Evolutionary conservation across 2,329 filamentous ascomycete genomes (phyloP).

Genomic region (Atkinsonella hypoxylon): DNA sequence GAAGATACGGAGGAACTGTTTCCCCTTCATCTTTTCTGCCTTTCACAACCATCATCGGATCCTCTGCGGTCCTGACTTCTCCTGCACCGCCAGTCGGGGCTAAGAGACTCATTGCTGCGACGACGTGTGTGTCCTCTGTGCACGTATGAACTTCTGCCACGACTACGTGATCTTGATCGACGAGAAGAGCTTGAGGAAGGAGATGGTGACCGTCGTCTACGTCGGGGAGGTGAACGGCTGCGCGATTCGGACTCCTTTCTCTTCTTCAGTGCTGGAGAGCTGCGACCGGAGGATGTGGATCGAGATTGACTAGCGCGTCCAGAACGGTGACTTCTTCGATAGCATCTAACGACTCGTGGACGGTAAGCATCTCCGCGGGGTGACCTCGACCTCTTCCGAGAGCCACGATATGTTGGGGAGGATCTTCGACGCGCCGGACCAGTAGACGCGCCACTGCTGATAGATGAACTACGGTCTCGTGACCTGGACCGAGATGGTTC

Average conservation of each 20-base stretch:
- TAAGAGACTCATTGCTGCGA: slow-evolving; percentile 1
- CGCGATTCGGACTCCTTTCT: slow-evolving; percentile 37
- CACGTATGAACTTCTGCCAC: slow-evolving; percentile 11
- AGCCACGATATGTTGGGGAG: slow-evolving; percentile 20
- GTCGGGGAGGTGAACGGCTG: slow-evolving; percentile 33
- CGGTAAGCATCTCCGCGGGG: slow-evolving; percentile 18
- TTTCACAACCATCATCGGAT: slow-evolving; percentile 1
- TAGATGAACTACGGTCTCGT: slow-evolving; percentile 19
- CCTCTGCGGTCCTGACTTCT: slow-evolving; percentile 1
- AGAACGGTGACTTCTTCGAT: slow-evolving; percentile 12
- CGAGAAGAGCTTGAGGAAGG: slow-evolving; percentile 32
- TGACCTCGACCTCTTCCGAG: slow-evolving; percentile 29
- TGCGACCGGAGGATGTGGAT: slow-evolving; percentile 24
- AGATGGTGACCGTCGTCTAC: slow-evolving; percentile 22
- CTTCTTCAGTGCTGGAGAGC: slow-evolving; percentile 35
- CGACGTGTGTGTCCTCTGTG: slow-evolving; percentile 5
- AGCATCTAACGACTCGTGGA: slow-evolving; percentile 12
- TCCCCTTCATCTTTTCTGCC: slow-evolving; percentile 25
- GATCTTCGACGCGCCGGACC: slow-evolving; percentile 22
- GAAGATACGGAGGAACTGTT: slow-evolving; percentile 41
- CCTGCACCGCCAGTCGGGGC: slow-evolving; percentile 4
- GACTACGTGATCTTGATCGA: slow-evolving; percentile 20
- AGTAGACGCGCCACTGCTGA: slow-evolving; percentile 19
- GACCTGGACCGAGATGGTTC: slow-evolving; percentile 21
- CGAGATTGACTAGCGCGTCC: slow-evolving; percentile 17